Conservation (phyloP, 2,329 filamentous ascomycete genomes). For the Rutstroemia sp. region DNA sequence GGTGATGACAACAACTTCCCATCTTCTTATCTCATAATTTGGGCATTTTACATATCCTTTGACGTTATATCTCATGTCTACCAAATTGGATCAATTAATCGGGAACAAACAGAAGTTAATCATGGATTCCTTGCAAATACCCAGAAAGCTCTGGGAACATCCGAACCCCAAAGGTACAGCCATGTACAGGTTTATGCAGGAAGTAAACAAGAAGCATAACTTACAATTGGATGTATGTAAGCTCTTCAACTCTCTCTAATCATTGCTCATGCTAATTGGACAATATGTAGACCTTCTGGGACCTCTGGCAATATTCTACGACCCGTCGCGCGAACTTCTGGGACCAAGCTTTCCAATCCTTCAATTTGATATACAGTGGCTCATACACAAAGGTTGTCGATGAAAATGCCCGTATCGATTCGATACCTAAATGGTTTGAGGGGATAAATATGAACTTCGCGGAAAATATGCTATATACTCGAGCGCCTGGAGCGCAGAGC, state of each 20-base stretch:
- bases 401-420: constrained; percentile 60
- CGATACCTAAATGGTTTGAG: constrained; percentile 69
- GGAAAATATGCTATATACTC: constrained; percentile 68
- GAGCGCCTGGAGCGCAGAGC: constrained; percentile 33
- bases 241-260: neutral
- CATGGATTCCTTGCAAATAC: constrained; percentile 29
- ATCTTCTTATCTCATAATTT: too few relatives aligned
- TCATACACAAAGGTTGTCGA: constrained; percentile 56
- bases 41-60: too few relatives aligned
- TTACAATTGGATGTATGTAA: constrained; percentile 47
- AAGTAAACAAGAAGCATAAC: constrained; percentile 50
- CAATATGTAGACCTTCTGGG: constrained; percentile 49
- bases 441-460: constrained; percentile 70
- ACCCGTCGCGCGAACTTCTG: constrained; percentile 57
- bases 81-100: neutral
- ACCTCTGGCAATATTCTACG: constrained; percentile 65
- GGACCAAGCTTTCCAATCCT: constrained; percentile 51
- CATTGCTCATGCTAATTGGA: neutral
- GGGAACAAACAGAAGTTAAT: neutral
- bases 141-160: constrained; percentile 63
- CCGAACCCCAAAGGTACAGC: constrained; percentile 51
- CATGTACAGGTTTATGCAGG: constrained; percentile 62
- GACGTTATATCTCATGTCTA: neutral
- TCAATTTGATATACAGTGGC: constrained; percentile 57
- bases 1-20: too few relatives aligned